Evolutionary conservation across 192 early-diverging fungal genomes (phyloP).

Genomic region (Coemansia sp.): DNA sequence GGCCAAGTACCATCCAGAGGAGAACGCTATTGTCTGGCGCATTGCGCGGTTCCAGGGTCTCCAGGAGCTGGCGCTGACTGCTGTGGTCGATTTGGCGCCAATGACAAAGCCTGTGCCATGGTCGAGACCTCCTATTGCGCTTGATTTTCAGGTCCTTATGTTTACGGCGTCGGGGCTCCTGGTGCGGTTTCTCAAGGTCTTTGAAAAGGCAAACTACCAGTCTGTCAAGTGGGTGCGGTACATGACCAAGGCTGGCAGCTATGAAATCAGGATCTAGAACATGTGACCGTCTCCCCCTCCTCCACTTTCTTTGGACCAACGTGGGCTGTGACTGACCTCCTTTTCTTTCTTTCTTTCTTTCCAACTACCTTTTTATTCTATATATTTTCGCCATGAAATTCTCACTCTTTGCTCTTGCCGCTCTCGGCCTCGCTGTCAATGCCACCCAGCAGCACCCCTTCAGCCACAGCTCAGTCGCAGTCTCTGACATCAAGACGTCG

Average conservation of each 20-base stretch:
- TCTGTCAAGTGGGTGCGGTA: conserved; percentile 99
- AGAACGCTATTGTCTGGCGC: conserved; percentile 94
- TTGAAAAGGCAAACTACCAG: conserved; percentile 94
- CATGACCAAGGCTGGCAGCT: conserved; percentile 84
- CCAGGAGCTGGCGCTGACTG: conserved; percentile 77
- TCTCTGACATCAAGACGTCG: background rate
- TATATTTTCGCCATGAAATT: conserved; percentile 9
- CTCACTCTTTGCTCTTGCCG: conserved; percentile 10
- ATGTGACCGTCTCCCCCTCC: background rate
- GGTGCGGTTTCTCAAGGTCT: conserved; percentile 96
- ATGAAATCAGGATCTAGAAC: conserved; percentile 41
- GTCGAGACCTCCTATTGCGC: conserved; percentile 91
- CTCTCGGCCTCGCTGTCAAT: conserved; percentile 7
- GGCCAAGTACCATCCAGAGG: conserved; percentile 92
- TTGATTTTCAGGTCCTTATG: conserved; percentile 90
- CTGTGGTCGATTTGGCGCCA: conserved; percentile 76
- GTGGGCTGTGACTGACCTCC: no score
- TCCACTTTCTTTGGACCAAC: no score
- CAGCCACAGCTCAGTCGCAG: background rate
- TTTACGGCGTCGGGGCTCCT: conserved; percentile 95
- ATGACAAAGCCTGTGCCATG: conserved; percentile 85
- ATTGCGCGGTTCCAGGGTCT: conserved; percentile 90
- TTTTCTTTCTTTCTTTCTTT: background rate
- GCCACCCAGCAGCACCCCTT: conserved; percentile 22
- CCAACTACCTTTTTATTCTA: background rate